Evolutionary conservation across 768 basidiomycete genomes (phyloP), one percentile per base, ranked within the genome.

Genomic region (Xerocomellus dryophilus): DNA sequence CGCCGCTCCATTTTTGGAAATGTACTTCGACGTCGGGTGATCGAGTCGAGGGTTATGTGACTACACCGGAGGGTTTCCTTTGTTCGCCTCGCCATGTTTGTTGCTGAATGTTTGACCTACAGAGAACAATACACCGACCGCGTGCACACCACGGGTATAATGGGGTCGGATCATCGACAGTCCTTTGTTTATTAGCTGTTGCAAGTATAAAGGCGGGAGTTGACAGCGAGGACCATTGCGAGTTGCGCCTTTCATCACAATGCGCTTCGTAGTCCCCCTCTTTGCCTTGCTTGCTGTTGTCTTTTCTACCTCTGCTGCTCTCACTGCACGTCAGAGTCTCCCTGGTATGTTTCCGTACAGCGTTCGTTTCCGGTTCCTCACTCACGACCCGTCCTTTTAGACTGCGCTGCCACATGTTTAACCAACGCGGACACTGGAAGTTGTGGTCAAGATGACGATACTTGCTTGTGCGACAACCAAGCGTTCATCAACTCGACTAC

Each of bases 381-480:
- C 31, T 17, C 42, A 35, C 21, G 12, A 21, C 32, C 5, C 36
- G 18, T 49, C 20, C 47, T 38, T 23, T 32, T 57, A 88, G 86
- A 39, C 49, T 89, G 87, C 62, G 78, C 82, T 3, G 17, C 15
- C 0, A 0, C 66, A 17, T 90, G 88, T 69, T 59, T 86, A 8
- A 46, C 67, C 7, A 66, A 56, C 51, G 76, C 81, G 8, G 64
- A 78, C 59, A 58, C 73, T 18, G 80, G 72, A 40, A 60, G 57
- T 53, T 90, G 88, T 72, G 14, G 50, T 14, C 9, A 66, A 4
- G 68, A 67, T n/a, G 82, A 89, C 71, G 72, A 78, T 63, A 57
- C 59, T 25, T 91, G 89, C 61, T 71, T 86, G 29, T 88, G 86
- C 77, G 68, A 71, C 6, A 73, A 71, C 64, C 0, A 59, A 18